Percentiles rank a stretch among this genome's conserved stretches.
Conservation (phyloP, 164 flowering plant species). For the Warburgia ugandensis region DNA sequence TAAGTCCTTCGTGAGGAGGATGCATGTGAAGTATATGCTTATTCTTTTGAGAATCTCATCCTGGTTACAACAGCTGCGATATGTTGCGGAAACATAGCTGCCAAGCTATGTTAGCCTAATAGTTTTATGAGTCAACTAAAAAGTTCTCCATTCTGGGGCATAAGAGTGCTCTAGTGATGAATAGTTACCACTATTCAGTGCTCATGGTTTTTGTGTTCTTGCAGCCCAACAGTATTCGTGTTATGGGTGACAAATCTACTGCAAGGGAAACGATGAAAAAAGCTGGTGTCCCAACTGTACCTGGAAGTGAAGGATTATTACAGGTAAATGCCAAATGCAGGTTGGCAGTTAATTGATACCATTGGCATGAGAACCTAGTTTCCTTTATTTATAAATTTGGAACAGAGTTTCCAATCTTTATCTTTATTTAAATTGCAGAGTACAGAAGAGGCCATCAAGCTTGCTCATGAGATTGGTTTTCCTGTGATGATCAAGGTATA, state of each 20-base stretch:
- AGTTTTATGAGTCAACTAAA: too few species aligned
- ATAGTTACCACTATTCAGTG: too few species aligned
- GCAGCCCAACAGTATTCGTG: slow-evolving; percentile 94
- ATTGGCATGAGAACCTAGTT: not conserved
- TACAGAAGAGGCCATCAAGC: slow-evolving; percentile 84
- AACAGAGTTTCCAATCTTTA: not conserved
- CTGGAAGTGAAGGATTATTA: slow-evolving; percentile 93
- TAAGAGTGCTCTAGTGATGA: too few species aligned
- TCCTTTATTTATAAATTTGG: not conserved
- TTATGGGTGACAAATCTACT: slow-evolving; percentile 98
- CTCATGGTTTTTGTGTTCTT: slow-evolving; percentile 15
- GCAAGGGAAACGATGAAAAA: slow-evolving; percentile 97
- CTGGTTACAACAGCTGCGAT: too few species aligned
- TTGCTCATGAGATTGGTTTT: slow-evolving; percentile 81
- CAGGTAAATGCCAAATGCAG: slow-evolving; percentile 38
- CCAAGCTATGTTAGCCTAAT: too few species aligned
- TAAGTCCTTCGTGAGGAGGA: too few species aligned
- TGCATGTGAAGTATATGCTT: too few species aligned
- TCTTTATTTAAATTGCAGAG: slow-evolving; percentile 39
- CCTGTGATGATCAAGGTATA: slow-evolving; percentile 98
- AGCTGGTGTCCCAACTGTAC: slow-evolving; percentile 99
- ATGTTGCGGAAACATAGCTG: too few species aligned
- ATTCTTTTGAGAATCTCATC: too few species aligned
- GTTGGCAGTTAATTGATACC: not conserved
- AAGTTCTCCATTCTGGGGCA: too few species aligned